These are phyloP conservation scores for Microdochium nivale DNA, from an alignment of 2,329 filamentous ascomycete species.

Conservation along the genomic window DNA sequence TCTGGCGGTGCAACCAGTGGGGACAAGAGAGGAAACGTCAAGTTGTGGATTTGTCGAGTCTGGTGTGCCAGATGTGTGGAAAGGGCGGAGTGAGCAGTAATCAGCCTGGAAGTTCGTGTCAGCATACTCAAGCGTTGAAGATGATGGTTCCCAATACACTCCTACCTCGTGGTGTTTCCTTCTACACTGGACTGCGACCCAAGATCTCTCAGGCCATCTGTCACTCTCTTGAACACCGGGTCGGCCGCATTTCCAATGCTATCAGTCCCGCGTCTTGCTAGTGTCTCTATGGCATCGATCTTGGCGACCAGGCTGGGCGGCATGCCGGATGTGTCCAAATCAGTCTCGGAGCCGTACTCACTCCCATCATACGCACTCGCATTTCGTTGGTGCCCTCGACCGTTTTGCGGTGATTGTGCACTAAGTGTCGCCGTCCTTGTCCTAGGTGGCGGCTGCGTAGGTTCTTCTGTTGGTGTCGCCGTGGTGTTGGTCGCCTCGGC, in stretches of 20 bases:
- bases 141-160: not conserved
- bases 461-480: not conserved
- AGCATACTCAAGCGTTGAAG: not conserved
- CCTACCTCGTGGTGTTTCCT: conserved; percentile 61
- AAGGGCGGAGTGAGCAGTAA: conserved; percentile 66
- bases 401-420: conserved; percentile 30
- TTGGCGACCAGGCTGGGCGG: conserved; percentile 56
- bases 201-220: conserved; percentile 62
- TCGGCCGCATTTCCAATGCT: conserved; percentile 57
- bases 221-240: conserved; percentile 59
- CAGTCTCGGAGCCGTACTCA: conserved; percentile 65
- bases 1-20: conserved; percentile 57
- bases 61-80: conserved; percentile 69
- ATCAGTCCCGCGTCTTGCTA: conserved; percentile 58
- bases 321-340: conserved; percentile 61
- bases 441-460: conserved; percentile 2
- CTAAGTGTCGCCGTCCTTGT: conserved; percentile 31
- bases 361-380: conserved; percentile 61
- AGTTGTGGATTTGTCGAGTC: conserved; percentile 64
- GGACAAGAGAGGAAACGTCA: conserved; percentile 63
- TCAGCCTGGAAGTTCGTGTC: conserved; percentile 42
- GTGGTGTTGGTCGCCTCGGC: conserved; percentile 14
- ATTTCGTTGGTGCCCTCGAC: conserved; percentile 39
- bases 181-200: conserved; percentile 66
- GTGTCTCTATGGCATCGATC: conserved; percentile 64